Evolutionary conservation across 75 land plant genomes (phyloP), one percentile per base, ranked within the genome.

Genomic region (Isoetes taiwanensis): DNA sequence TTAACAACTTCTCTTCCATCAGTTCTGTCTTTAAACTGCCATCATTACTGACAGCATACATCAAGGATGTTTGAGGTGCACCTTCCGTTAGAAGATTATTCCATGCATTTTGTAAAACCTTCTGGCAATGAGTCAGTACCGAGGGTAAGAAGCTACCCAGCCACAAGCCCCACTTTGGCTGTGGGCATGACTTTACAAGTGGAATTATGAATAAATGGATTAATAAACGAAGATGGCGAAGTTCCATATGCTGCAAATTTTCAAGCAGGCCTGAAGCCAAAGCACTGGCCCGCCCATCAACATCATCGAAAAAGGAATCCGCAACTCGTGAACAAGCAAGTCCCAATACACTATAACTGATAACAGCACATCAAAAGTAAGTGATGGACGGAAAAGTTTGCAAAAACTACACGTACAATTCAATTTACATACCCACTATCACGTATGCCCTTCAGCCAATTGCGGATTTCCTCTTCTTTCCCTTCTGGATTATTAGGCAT

Each of bases 391-490:
- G 4, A n/a, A 56, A 56, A 2, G 31, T 24, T 16, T 25, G 32
- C 30, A 28, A 16, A 5, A 19, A 28, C 55, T 2, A 21, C 6
- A n/a, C 0, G 1, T 14, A 56, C 25, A 46, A 35, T 16, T 1
- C 24, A 60, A 39, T 11, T 30, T 23, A 2, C 78, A 32, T 81
- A 94, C 99, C 99, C 94, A 66, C 91, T 85, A n/a, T 94, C 99
- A 56, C 99, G 73, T 52, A 85, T 67, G 20, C 96, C 86, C 61
- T 79, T 94, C 41, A 89, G 54, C 99, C 96, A 94, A 42, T 86
- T 94, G 28, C 96, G 71, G 19, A 89, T 59, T 41, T 85, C 84
- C 59, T 59, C 70, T 78, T 89, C 96, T 61, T 54, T 70, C 24
- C 70, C 41, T 30, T 43, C 80, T 17, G 57, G 21, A 38, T 33